These are phyloP conservation scores for Lodderomyces metapsilosis DNA, from an alignment of 1,139 yeast genomes.

Conservation along the genomic window DNA sequence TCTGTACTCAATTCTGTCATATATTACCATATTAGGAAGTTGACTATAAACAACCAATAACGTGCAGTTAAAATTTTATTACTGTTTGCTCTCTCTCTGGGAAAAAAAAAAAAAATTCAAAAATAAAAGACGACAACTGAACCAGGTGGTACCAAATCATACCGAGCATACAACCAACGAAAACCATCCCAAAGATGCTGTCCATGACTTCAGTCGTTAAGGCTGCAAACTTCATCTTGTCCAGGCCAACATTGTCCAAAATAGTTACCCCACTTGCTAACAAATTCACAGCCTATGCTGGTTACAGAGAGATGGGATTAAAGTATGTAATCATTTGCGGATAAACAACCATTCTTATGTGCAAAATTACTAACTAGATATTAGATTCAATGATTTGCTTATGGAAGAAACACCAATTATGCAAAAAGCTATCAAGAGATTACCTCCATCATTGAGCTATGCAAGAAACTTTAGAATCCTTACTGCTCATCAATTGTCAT, in stretches of 20 bases:
- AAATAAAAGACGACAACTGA: not conserved
- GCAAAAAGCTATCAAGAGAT: conserved; percentile 85
- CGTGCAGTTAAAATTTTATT: conserved; percentile 16
- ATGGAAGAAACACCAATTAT: conserved; percentile 83
- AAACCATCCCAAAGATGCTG: conserved; percentile 48
- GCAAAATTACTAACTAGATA: conserved; percentile 3
- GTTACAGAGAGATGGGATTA: conserved; percentile 92
- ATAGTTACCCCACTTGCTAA: conserved; percentile 78
- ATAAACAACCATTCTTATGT: not conserved
- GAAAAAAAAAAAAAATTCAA: not conserved
- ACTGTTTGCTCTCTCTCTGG: not conserved
- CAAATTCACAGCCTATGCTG: conserved; percentile 69
- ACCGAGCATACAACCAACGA: too few relatives aligned
- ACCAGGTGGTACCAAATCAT: too few relatives aligned
- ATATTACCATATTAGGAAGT: conserved; percentile 24
- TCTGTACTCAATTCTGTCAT: too few relatives aligned
- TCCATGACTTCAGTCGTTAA: conserved; percentile 81
- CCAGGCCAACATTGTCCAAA: conserved; percentile 75
- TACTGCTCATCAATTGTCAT: conserved; percentile 85
- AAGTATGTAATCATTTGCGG: conserved; percentile 32
- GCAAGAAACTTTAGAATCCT: conserved; percentile 90
- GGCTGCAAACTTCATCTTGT: conserved; percentile 76
- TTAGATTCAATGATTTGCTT: conserved; percentile 71
- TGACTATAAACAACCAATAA: conserved; percentile 22
- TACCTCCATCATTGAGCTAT: conserved; percentile 80